These are phyloP conservation scores for Mycogone perniciosa DNA, from an alignment of 2,329 filamentous ascomycete species.

Conservation along the genomic window DNA sequence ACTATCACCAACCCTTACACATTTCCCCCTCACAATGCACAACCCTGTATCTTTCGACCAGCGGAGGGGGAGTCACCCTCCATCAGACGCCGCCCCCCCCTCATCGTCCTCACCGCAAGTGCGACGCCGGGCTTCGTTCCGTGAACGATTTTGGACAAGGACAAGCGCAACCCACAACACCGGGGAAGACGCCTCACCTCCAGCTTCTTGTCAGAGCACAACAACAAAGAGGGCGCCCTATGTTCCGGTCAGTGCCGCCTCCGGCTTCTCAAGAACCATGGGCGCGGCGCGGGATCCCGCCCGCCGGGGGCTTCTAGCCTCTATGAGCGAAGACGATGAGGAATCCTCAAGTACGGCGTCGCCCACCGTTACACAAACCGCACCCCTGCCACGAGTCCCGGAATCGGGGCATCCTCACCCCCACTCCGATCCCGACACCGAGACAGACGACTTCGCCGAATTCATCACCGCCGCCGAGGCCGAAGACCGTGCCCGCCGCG, in stretches of 20 bases:
- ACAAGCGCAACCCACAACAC: slow-evolving; percentile 9
- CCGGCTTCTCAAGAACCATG: slow-evolving; percentile 7
- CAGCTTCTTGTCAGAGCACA: background rate
- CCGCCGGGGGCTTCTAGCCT: background rate
- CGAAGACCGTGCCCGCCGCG: slow-evolving; percentile 7
- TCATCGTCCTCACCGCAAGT: background rate
- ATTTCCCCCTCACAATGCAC: too few species aligned
- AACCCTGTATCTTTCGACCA: too few species aligned
- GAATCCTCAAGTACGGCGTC: slow-evolving; percentile 1
- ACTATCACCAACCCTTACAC: too few species aligned
- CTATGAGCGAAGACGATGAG: background rate
- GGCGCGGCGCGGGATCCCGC: background rate
- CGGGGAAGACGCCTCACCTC: background rate
- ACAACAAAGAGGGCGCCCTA: slow-evolving; percentile 1
- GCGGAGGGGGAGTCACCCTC: background rate
- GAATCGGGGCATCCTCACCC: background rate
- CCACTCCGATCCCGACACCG: background rate
- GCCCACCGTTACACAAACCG: background rate
- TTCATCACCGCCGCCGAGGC: slow-evolving; percentile 17
- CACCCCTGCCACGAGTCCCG: background rate
- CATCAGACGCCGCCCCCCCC: background rate
- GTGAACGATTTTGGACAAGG: slow-evolving; percentile 9
- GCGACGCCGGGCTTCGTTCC: slow-evolving; percentile 7
- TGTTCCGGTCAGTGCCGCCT: slow-evolving; percentile 8
- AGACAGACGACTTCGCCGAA: slow-evolving; percentile 17